Percentiles rank a stretch among this genome's conserved stretches.
These are phyloP conservation scores for Candida sithepensis DNA, from an alignment of 805 yeast genomes.

Conservation along the genomic window DNA sequence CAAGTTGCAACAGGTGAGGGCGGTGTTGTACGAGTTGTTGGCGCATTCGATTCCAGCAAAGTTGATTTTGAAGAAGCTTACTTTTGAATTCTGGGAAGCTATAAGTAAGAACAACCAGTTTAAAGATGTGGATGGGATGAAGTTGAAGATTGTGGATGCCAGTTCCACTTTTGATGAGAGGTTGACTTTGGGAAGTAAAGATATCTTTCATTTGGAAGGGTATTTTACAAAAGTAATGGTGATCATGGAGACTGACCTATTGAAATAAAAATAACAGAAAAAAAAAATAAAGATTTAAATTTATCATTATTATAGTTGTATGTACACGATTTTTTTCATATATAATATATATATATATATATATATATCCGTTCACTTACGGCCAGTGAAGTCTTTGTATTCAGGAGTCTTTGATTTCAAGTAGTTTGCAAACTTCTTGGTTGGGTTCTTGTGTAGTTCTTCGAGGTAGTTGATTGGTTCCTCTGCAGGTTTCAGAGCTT, in stretches of 20 bases:
- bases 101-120: constrained; percentile 17
- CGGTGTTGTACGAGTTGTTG: constrained; percentile 73
- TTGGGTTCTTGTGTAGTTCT: constrained; percentile 54
- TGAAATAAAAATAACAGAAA: neutral
- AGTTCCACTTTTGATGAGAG: constrained; percentile 81
- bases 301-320: too few relatives aligned
- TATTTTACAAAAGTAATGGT: constrained; percentile 89
- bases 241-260: constrained; percentile 44
- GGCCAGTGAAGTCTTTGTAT: constrained; percentile 39
- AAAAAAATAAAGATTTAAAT: too few relatives aligned
- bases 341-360: constrained; percentile 1
- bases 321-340: neutral
- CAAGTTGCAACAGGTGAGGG: constrained; percentile 55
- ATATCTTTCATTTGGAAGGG: constrained; percentile 93
- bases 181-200: constrained; percentile 78
- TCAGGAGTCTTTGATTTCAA: constrained; percentile 48
- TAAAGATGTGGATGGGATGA: constrained; percentile 25
- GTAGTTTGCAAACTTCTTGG: constrained; percentile 57
- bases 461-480: constrained; percentile 51
- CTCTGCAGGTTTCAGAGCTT: constrained; percentile 44
- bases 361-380: constrained; percentile 11
- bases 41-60: constrained; percentile 94
- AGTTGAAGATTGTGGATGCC: constrained; percentile 48
- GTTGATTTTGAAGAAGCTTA: constrained; percentile 63
- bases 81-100: constrained; percentile 31